These are phyloP conservation scores for Syzygium malaccense DNA, from an alignment of 441 rosid species.

Conservation along the genomic window DNA sequence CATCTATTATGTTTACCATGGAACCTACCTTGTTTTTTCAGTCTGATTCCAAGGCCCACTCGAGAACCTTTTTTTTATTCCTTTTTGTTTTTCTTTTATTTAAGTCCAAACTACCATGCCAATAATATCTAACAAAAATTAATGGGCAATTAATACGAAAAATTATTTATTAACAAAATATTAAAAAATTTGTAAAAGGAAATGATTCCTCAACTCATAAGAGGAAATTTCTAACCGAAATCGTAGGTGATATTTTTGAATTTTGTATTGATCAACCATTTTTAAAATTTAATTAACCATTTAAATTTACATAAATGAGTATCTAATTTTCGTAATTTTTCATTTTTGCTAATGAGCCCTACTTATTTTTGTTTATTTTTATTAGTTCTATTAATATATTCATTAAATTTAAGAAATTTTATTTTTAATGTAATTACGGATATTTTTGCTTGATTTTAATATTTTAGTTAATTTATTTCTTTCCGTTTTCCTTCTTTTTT, in stretches of 20 bases:
- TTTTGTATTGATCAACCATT: neutral
- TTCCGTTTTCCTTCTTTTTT: neutral
- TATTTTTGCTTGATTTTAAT: neutral
- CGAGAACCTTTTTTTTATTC: no score
- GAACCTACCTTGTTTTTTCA: no score
- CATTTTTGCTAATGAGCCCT: neutral
- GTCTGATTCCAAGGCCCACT: no score
- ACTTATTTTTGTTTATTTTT: neutral
- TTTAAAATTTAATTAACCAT: neutral
- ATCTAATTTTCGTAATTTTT: neutral
- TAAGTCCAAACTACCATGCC: neutral
- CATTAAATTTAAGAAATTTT: neutral
- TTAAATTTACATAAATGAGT: neutral
- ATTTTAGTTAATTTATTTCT: neutral
- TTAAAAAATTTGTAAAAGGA: neutral
- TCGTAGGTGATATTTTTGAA: neutral
- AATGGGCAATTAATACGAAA: neutral
- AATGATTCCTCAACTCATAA: neutral
- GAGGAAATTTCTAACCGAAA: neutral
- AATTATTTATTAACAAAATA: neutral
- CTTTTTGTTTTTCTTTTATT: neutral
- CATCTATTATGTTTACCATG: no score
- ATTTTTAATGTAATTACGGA: neutral
- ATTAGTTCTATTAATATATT: neutral
- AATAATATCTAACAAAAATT: neutral